Evolutionary conservation across 176 grass and related monocot genomes (phyloP), one percentile per base, ranked within the genome.

Genomic region (Thinopyrum elongatum): DNA sequence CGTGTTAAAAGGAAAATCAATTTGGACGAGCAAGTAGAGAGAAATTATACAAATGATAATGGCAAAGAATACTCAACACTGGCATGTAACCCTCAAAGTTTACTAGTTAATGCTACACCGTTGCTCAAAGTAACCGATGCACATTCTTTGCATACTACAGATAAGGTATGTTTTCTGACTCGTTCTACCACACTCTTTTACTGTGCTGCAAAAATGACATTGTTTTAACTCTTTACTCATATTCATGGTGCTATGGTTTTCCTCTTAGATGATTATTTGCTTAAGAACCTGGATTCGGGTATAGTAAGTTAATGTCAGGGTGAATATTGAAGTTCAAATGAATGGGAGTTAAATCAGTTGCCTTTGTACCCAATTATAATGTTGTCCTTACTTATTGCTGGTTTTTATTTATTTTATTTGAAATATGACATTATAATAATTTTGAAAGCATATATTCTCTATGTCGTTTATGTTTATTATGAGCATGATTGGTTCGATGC

Each of bases 1-100:
- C 81, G 89, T 70, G 69, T 80, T 26, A 91, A 91, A 84, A 91
- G 49, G 68, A 90, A 84, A 84, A 73, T 8, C 27, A 60, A 58
- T 80, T 80, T 74, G 33, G 67, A 65, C 8, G 75, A 84, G 55
- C 34, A 16, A 30, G 26, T 67, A 67, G 46, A 67, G 10, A 61
- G 44, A 87, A 62, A 25, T 51, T 67, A 78, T 91, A 84, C 47
- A 61, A 27, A 7, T 9, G 81, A 69, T 38, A 84, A 70, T 0
- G 11, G 4, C 8, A 84, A 80, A 80, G 60, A 25, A 61, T 81
- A 49, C 41, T 80, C 76, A 80, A 30, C 62, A 62, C 12, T 80
- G 47, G 69, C 81, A 76, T 80, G 47, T 62, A 84, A 30, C 8
- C 49, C 29, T 76, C 61, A 76, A 70, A 80, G 17, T 25, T 81